Percentiles rank a stretch among this genome's conserved stretches.
These are phyloP conservation scores for Pulveroboletus ravenelii DNA, from an alignment of 768 basidiomycete species.

Conservation along the genomic window DNA sequence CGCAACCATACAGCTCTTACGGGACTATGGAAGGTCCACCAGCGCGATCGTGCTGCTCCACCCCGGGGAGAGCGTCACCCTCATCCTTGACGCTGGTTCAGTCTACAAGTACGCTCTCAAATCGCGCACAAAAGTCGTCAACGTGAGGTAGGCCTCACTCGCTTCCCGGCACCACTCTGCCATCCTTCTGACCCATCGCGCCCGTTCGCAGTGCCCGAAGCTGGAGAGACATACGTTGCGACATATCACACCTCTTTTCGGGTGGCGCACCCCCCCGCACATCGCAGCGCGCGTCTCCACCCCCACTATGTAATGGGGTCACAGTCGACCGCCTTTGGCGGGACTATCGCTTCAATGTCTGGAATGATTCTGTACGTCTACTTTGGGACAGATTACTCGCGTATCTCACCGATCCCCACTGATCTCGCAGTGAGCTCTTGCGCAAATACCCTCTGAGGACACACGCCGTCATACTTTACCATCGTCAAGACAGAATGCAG, in stretches of 20 bases:
- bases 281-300: slow-evolving; percentile 30
- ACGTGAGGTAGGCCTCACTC: slow-evolving; percentile 53
- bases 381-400: neutral
- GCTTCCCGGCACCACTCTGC: neutral
- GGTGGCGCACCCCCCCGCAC: slow-evolving; percentile 31
- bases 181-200: slow-evolving; percentile 1
- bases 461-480: slow-evolving; percentile 25
- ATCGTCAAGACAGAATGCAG: slow-evolving; percentile 25
- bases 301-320: slow-evolving; percentile 46
- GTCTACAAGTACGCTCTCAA: slow-evolving; percentile 69
- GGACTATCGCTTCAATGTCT: slow-evolving; percentile 60
- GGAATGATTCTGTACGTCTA: slow-evolving; percentile 45
- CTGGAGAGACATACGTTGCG: slow-evolving; percentile 61
- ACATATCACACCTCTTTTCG: slow-evolving; percentile 57
- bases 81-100: slow-evolving; percentile 65
- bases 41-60: slow-evolving; percentile 53
- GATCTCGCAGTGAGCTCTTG: slow-evolving; percentile 18
- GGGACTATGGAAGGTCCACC: slow-evolving; percentile 56
- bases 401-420: slow-evolving; percentile 6
- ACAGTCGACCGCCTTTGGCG: slow-evolving; percentile 64
- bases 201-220: slow-evolving; percentile 48
- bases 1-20: slow-evolving; percentile 58
- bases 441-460: slow-evolving; percentile 23
- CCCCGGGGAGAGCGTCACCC: slow-evolving; percentile 59
- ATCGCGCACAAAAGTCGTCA: slow-evolving; percentile 57